Conservation (phyloP, 1,284 basidiomycete species). For the Neolentinus lepideus region DNA sequence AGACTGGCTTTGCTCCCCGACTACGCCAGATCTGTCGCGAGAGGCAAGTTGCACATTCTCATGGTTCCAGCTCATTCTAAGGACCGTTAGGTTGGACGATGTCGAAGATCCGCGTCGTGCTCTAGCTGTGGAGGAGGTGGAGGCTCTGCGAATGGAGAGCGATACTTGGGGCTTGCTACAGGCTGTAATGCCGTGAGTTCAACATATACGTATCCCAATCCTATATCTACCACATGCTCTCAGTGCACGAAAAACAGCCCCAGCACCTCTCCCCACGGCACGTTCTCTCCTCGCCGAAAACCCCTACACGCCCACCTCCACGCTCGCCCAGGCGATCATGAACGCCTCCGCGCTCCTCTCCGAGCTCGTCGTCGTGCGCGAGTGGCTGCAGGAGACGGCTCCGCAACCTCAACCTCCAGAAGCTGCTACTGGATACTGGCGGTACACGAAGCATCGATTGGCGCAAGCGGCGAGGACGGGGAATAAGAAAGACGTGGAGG, state of each 20-base stretch:
- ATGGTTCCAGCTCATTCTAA: too few relatives aligned
- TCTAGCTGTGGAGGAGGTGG: slow-evolving; percentile 41
- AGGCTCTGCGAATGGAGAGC: slow-evolving; percentile 62
- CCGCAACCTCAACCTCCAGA: slow-evolving; percentile 53
- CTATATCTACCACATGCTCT: slow-evolving; percentile 10
- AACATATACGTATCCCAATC: slow-evolving; percentile 1
- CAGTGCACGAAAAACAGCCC: slow-evolving; percentile 59
- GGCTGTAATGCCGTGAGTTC: slow-evolving; percentile 57
- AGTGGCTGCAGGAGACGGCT: slow-evolving; percentile 77
- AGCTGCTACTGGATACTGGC: slow-evolving; percentile 70
- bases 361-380: slow-evolving; percentile 70
- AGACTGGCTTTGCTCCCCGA: slow-evolving; percentile 61
- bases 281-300: slow-evolving; percentile 54
- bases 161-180: slow-evolving; percentile 81
- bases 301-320: slow-evolving; percentile 71
- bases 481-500: slow-evolving; percentile 30
- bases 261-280: slow-evolving; percentile 36
- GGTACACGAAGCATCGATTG: slow-evolving; percentile 71
- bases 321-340: slow-evolving; percentile 67
- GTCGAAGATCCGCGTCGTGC: too few relatives aligned
- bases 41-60: too few relatives aligned
- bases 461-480: slow-evolving; percentile 59
- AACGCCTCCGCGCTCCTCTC: slow-evolving; percentile 48
- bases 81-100: too few relatives aligned
- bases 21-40: slow-evolving; percentile 57